Evolutionary conservation across 768 basidiomycete genomes (phyloP).

Genomic region (Boletus vermiculosoides): DNA sequence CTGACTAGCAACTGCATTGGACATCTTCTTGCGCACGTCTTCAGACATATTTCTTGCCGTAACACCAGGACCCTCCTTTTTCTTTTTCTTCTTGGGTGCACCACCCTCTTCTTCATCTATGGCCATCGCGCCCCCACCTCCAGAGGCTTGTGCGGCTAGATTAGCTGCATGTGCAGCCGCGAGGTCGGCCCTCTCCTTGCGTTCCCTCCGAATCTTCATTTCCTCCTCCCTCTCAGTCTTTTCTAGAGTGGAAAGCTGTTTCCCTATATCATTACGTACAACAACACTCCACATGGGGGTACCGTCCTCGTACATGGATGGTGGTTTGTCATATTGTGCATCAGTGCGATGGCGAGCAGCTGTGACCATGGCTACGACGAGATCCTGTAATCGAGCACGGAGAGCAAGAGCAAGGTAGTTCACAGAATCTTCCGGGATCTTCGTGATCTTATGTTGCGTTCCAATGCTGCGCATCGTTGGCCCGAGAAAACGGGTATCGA

Average conservation of each 20-base stretch:
- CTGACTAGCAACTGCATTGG: conserved; percentile 84
- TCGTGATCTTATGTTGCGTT: conserved; percentile 64
- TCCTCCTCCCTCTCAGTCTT: conserved; percentile 84
- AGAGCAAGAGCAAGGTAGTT: conserved; percentile 80
- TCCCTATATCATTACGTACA: conserved; percentile 75
- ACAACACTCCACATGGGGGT: conserved; percentile 82
- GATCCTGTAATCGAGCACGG: conserved; percentile 68
- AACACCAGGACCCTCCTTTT: conserved; percentile 80
- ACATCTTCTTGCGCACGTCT: conserved; percentile 89
- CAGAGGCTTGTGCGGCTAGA: conserved; percentile 56
- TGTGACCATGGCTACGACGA: conserved; percentile 64
- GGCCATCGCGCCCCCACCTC: conserved; percentile 23
- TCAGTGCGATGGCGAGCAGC: conserved; percentile 70
- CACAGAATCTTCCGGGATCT: conserved; percentile 66
- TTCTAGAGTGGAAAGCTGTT: conserved; percentile 74
- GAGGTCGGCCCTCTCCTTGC: conserved; percentile 74
- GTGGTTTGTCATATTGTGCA: conserved; percentile 64
- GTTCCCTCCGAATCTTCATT: conserved; percentile 64
- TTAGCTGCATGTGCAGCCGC: conserved; percentile 69
- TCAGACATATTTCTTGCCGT: conserved; percentile 89
- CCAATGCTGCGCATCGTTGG: conserved; percentile 67
- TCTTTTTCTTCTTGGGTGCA: conserved; percentile 75
- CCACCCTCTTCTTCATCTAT: conserved; percentile 51
- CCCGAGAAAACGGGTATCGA: conserved; percentile 65
- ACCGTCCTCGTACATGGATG: conserved; percentile 63